Conservation (phyloP, 306 rosid species). For the Fagus crenata region DNA sequence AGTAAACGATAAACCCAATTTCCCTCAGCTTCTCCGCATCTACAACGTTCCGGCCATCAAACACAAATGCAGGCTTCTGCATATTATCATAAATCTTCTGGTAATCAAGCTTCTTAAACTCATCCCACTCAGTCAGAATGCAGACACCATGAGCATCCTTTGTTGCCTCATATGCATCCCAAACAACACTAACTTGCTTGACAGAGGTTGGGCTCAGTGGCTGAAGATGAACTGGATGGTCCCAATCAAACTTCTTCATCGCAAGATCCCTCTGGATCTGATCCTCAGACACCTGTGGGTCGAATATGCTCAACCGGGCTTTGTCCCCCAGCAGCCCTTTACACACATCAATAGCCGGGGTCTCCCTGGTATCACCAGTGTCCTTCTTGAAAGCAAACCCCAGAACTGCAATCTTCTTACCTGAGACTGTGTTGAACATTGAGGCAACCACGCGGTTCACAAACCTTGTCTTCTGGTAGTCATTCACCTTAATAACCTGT, state of each 20-base stretch:
- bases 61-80: conserved; percentile 88
- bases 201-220: conserved; percentile 62
- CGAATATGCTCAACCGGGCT: conserved; percentile 74
- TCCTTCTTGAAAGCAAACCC: conserved; percentile 94
- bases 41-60: conserved; percentile 69
- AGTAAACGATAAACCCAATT: conserved; percentile 78
- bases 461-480: conserved; percentile 82
- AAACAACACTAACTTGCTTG: conserved; percentile 60
- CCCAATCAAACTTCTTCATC: conserved; percentile 91
- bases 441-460: conserved; percentile 81
- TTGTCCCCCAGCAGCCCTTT: conserved; percentile 76
- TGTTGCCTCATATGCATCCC: conserved; percentile 71
- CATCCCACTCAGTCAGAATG: conserved; percentile 80
- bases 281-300: conserved; percentile 75
- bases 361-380: conserved; percentile 90
- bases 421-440: conserved; percentile 81
- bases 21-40: conserved; percentile 66
- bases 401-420: conserved; percentile 72
- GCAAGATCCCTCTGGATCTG: conserved; percentile 72
- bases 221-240: conserved; percentile 79
- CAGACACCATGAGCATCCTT: conserved; percentile 78
- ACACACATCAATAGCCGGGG: conserved; percentile 88
- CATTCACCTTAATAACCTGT: conserved; percentile 85
- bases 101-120: conserved; percentile 72
- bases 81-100: conserved; percentile 59